These are phyloP conservation scores for Auriculariales sp. DNA, from an alignment of 768 basidiomycete genomes.

Conservation along the genomic window DNA sequence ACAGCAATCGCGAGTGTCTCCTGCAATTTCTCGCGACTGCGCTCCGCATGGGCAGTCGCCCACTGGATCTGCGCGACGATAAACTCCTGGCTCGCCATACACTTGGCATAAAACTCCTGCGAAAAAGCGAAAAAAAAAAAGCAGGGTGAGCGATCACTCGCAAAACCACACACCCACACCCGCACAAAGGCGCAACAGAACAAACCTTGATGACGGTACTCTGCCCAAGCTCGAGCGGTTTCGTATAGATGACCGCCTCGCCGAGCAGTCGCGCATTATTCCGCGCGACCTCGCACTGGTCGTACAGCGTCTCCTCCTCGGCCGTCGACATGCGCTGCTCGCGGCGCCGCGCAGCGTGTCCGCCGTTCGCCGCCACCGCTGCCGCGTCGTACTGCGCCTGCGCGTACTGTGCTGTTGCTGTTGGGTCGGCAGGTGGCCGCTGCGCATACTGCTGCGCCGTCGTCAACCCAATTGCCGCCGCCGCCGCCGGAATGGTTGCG, in stretches of 20 bases:
- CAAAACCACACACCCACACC: too few species aligned
- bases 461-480: too few species aligned
- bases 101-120: constrained; percentile 75
- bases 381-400: constrained; percentile 8
- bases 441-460: too few species aligned
- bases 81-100: constrained; percentile 69
- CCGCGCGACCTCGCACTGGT: constrained; percentile 73
- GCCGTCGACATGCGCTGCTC: constrained; percentile 16
- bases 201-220: constrained; percentile 55
- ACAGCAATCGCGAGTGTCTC: constrained; percentile 1
- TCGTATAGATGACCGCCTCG: constrained; percentile 54
- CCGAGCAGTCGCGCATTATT: constrained; percentile 67
- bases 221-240: constrained; percentile 50
- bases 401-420: constrained; percentile 4
- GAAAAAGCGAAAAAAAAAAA: background rate
- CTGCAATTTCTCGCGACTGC: constrained; percentile 30
- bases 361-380: too few species aligned
- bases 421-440: too few species aligned
- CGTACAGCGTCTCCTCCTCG: constrained; percentile 78
- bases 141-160: too few species aligned
- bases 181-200: too few species aligned
- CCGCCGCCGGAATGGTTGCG: too few species aligned
- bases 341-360: too few species aligned
- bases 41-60: constrained; percentile 73
- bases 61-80: constrained; percentile 81